Conservation (phyloP, 108 stramenopile genomes). For the Skeletonema costatum region DNA sequence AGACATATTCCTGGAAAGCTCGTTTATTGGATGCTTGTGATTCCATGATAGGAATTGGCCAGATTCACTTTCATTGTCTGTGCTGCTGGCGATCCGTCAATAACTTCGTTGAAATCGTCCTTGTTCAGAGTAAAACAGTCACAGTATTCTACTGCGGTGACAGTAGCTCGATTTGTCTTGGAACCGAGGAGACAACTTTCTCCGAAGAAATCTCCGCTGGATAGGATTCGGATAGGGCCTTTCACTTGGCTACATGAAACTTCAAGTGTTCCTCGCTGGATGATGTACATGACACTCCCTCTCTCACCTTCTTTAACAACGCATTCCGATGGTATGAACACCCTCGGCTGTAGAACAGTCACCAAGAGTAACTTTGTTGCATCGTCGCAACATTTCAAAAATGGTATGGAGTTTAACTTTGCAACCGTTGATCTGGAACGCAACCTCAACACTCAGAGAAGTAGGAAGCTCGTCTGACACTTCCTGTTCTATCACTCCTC, state of each 20-base stretch:
- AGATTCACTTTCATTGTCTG: conserved; percentile 7
- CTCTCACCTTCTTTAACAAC: conserved; percentile 50
- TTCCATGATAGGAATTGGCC: conserved; percentile 1
- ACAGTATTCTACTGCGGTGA: conserved; percentile 46
- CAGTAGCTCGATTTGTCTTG: conserved; percentile 38
- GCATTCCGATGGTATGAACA: conserved; percentile 48
- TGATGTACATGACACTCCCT: conserved; percentile 45
- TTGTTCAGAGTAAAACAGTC: conserved; percentile 51
- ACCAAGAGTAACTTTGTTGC: conserved; percentile 37
- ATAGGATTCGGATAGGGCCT: conserved; percentile 28
- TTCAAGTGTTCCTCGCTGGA: conserved; percentile 46
- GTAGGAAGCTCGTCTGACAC: conserved; percentile 48
- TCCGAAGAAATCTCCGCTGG: conserved; percentile 56
- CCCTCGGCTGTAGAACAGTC: conserved; percentile 31
- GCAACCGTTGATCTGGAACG: conserved; percentile 35
- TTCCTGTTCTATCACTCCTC: conserved; percentile 52
- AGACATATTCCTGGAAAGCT: conserved; percentile 23
- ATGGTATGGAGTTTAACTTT: conserved; percentile 39
- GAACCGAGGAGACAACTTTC: conserved; percentile 49
- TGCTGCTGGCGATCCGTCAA: conserved; percentile 13
- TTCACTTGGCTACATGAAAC: conserved; percentile 21
- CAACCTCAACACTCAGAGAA: conserved; percentile 39
- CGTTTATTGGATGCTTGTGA: conserved; percentile 23
- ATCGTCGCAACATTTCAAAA: conserved; percentile 44
- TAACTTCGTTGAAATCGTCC: conserved; percentile 49